Conservation (phyloP, 169 alveolate species). For the Plasmodium knowlesi region DNA sequence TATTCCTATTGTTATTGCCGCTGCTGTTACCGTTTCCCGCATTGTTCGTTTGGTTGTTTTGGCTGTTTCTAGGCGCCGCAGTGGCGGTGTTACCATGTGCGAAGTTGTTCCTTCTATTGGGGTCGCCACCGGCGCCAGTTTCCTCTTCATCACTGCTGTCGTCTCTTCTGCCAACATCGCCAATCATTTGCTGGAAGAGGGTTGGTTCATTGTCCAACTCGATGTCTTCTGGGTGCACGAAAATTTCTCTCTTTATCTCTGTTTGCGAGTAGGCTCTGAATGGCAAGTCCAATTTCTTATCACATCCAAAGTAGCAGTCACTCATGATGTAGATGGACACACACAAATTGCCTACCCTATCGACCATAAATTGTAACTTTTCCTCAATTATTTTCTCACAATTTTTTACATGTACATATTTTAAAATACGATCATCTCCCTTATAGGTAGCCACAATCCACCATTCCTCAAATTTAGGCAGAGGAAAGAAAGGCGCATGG, state of each 20-base stretch:
- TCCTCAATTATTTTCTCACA: constrained; percentile 83
- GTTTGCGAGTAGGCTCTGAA: constrained; percentile 79
- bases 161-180: constrained; percentile 81
- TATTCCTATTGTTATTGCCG: constrained; percentile 80
- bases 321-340: constrained; percentile 79
- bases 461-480: constrained; percentile 92
- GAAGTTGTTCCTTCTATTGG: neutral
- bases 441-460: constrained; percentile 86
- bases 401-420: constrained; percentile 79
- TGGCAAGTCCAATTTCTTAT: constrained; percentile 75
- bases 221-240: constrained; percentile 89
- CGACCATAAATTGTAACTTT: constrained; percentile 84
- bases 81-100: neutral
- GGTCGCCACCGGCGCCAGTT: constrained; percentile 72
- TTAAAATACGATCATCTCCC: constrained; percentile 80
- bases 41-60: constrained; percentile 28
- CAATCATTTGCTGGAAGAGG: constrained; percentile 86
- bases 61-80: neutral
- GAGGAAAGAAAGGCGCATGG: constrained; percentile 91
- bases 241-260: constrained; percentile 79
- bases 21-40: constrained; percentile 81
- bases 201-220: constrained; percentile 90
- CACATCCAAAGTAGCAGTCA: constrained; percentile 88
- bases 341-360: constrained; percentile 82
- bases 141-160: constrained; percentile 88